Conservation (phyloP, 1,284 basidiomycete genomes). For the Naganishia albida region DNA sequence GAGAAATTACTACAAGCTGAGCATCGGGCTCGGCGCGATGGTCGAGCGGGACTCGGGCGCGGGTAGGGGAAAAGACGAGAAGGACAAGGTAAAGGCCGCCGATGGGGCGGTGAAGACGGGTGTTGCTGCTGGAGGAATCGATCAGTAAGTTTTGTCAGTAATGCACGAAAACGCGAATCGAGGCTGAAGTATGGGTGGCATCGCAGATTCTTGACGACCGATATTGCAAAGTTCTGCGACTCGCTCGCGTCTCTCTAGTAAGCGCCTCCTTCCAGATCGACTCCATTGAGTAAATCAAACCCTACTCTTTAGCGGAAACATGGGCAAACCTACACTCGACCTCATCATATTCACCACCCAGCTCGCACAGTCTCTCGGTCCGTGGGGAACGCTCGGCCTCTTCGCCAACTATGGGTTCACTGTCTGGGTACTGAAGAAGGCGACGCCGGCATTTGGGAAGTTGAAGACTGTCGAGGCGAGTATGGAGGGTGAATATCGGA, state of each 20-base stretch:
- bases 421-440: conserved; percentile 75
- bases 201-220: conserved; percentile 77
- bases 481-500: conserved; percentile 81
- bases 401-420: conserved; percentile 85
- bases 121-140: conserved; percentile 67
- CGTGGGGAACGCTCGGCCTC: conserved; percentile 70
- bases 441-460: conserved; percentile 91
- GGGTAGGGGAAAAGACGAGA: no score
- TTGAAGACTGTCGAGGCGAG: conserved; percentile 87
- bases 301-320: conserved; percentile 61
- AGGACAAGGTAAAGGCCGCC: conserved; percentile 30
- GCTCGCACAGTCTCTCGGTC: conserved; percentile 79
- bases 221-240: conserved; percentile 88
- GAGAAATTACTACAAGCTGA: conserved; percentile 60
- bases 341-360: conserved; percentile 91
- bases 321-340: conserved; percentile 89
- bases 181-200: neutral
- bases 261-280: conserved; percentile 45
- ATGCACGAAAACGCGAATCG: neutral
- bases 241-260: conserved; percentile 85
- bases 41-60: neutral
- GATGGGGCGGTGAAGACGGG: conserved; percentile 56
- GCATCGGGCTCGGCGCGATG: conserved; percentile 52
- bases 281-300: neutral
- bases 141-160: conserved; percentile 59